Conservation (phyloP, 2,329 filamentous ascomycete genomes). For the Epichloe bromicola region DNA sequence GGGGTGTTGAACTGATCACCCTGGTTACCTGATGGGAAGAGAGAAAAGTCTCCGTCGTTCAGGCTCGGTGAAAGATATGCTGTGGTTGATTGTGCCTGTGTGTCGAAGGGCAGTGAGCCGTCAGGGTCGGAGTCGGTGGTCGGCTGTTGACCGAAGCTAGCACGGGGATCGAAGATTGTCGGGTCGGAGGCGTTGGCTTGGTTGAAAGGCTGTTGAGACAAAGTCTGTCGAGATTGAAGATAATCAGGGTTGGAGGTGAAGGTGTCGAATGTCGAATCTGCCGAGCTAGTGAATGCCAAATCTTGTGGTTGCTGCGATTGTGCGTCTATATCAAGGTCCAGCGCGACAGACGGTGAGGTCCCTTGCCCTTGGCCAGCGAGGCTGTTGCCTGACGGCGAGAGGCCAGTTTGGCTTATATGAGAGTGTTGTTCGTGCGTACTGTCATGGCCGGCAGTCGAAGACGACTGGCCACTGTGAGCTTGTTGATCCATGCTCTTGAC, state of each 20-base stretch:
- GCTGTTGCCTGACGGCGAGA: slow-evolving; percentile 49
- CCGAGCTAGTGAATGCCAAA: slow-evolving; percentile 17
- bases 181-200: slow-evolving; percentile 23
- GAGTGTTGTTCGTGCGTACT: slow-evolving; percentile 37
- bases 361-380: slow-evolving; percentile 31
- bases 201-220: slow-evolving; percentile 13
- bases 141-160: slow-evolving; percentile 31
- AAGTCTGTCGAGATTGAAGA: slow-evolving; percentile 34
- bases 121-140: slow-evolving; percentile 20
- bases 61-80: slow-evolving; percentile 38
- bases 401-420: slow-evolving; percentile 53
- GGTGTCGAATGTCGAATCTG: slow-evolving; percentile 27
- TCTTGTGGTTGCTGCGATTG: slow-evolving; percentile 22
- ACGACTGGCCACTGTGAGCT: slow-evolving; percentile 42
- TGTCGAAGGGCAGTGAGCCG: slow-evolving; percentile 26
- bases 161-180: slow-evolving; percentile 26
- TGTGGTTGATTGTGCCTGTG: slow-evolving; percentile 25
- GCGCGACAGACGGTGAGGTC: slow-evolving; percentile 32
- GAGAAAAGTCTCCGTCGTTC: slow-evolving; percentile 45
- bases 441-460: slow-evolving; percentile 29
- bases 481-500: slow-evolving; percentile 29
- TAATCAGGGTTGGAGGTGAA: slow-evolving; percentile 35
- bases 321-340: slow-evolving; percentile 47
- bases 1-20: slow-evolving; percentile 48
- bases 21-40: slow-evolving; percentile 45